Base-by-base conservation (phyloP, 805 yeast species). In the Ogataea populi-albae region DNA sequence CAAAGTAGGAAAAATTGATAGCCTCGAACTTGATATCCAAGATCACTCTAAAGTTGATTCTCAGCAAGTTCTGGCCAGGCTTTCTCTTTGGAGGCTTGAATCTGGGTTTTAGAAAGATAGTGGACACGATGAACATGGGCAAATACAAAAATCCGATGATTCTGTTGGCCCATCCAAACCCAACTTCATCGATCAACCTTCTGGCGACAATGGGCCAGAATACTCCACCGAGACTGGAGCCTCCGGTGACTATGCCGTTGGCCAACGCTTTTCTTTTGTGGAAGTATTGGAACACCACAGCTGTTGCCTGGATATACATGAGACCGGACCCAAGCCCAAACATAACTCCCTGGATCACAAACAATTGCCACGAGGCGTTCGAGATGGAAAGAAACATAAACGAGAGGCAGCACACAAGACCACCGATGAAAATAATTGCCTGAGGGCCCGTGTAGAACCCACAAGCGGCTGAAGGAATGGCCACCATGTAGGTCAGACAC, bases 231-330 rank as follows among this genome's bases (percentile, higher is more conserved):
- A 61, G 52, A 14, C 76, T 75, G 11, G 74, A 63, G 1, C 76
- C 77, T 5, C 69, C 64, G 1, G 70, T 61, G 0, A 70, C 65
- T 1, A 73, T 29, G 6, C 75, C 71, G 9, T 57, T 50, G 3
- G 69, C 75, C 14, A 69, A 44, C 1, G 79, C 79, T 46, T 86
- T 68, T 40, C 58, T 75, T 48, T 69, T 75, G 34, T 73, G 57
- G 54, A 82, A 82, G 75, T 81, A 81, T 35, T 77, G 83, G 1
- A 84, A 84, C 12, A 79, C 47, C 7, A 79, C 58, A 1, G 77
- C 66, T 10, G 76, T 62, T 0, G 77, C 75, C 2, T 86, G 86
- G 3, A 77, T 63, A 33, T 75, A 71, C 39, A 77, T 62, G 10
- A 73, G 54, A 0, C 85, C 76, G 30, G 75, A 54, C 4, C 79